Conservation (phyloP, 1,284 basidiomycete species). For the Irpex rosettiformis region DNA sequence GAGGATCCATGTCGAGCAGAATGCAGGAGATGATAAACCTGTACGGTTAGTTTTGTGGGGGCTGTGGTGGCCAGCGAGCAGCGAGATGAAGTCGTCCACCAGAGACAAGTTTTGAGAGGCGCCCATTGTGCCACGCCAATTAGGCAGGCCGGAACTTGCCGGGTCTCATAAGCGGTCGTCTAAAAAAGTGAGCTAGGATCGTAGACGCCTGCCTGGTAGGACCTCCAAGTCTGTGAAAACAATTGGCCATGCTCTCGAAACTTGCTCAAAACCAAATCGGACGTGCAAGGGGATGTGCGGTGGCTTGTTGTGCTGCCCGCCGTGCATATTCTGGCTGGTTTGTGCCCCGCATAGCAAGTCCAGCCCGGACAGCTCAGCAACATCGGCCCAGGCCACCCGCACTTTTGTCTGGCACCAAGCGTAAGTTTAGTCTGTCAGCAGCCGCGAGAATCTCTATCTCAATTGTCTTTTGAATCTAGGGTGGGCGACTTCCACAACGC, state of each 20-base stretch:
- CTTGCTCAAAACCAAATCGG: not conserved
- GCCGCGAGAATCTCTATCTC: conserved; percentile 13
- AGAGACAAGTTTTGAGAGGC: conserved; percentile 10
- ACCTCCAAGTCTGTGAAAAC: not conserved
- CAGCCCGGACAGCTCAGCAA: not conserved
- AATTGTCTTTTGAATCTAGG: conserved; percentile 41
- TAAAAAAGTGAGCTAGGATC: conserved; percentile 4
- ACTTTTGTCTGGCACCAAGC: conserved; percentile 8
- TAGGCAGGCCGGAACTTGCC: conserved; percentile 1
- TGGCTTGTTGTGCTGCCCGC: not conserved
- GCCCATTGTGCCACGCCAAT: not conserved
- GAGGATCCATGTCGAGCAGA: conserved; percentile 13
- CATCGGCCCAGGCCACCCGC: conserved; percentile 1
- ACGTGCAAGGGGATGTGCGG: not conserved
- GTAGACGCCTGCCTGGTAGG: not conserved
- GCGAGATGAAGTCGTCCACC: not conserved
- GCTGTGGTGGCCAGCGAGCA: conserved; percentile 11
- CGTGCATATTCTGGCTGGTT: not conserved
- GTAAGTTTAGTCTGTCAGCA: conserved; percentile 13
- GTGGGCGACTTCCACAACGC: conserved; percentile 81
- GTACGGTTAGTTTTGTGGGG: conserved; percentile 11
- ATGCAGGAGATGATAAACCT: not conserved
- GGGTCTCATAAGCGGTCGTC: not conserved
- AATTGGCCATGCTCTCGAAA: not conserved
- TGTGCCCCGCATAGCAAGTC: not conserved